Conservation (phyloP, 2,329 filamentous ascomycete genomes). For the Proliferodiscus dingleyae region DNA sequence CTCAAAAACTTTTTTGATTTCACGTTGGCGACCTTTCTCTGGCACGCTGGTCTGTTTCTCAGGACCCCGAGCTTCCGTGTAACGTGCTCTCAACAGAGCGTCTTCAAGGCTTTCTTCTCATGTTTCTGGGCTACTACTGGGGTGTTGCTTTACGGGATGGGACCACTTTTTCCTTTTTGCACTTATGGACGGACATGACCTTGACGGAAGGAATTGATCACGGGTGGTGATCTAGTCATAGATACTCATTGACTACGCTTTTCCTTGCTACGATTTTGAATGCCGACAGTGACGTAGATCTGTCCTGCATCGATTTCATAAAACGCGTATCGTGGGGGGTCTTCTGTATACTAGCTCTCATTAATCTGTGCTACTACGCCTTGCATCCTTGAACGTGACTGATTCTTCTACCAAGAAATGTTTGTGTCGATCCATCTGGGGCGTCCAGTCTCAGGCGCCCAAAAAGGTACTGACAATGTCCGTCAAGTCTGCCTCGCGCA, state of each 20-base stretch:
- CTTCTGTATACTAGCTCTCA: constrained; percentile 31
- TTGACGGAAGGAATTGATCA: constrained; percentile 25
- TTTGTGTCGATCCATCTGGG: too few species aligned
- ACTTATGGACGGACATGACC: constrained; percentile 18
- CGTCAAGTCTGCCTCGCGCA: too few species aligned
- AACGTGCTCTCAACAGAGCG: constrained; percentile 14
- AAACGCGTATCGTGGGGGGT: constrained; percentile 20
- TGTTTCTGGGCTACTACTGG: constrained; percentile 27
- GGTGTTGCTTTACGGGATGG: constrained; percentile 24
- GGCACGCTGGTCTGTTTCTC: constrained; percentile 7
- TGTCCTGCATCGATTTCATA: constrained; percentile 20
- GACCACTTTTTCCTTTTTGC: constrained; percentile 11
- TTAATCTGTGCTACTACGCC: constrained; percentile 20
- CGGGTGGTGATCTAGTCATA: constrained; percentile 21
- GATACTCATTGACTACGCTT: constrained; percentile 23
- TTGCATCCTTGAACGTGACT: constrained; percentile 2
- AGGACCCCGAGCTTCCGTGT: constrained; percentile 6
- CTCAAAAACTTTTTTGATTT: constrained; percentile 14
- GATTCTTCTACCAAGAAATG: too few species aligned
- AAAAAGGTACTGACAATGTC: too few species aligned
- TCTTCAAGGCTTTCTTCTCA: constrained; percentile 14
- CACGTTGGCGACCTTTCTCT: constrained; percentile 16
- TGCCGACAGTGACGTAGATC: constrained; percentile 21
- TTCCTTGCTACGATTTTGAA: constrained; percentile 16
- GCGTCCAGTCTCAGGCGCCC: too few species aligned